A percentile compares a stretch with the other conserved stretches of the same genome.
Evolutionary conservation across 2,329 filamentous ascomycete species (phyloP).

Genomic region (Chaetomium olivaceum): DNA sequence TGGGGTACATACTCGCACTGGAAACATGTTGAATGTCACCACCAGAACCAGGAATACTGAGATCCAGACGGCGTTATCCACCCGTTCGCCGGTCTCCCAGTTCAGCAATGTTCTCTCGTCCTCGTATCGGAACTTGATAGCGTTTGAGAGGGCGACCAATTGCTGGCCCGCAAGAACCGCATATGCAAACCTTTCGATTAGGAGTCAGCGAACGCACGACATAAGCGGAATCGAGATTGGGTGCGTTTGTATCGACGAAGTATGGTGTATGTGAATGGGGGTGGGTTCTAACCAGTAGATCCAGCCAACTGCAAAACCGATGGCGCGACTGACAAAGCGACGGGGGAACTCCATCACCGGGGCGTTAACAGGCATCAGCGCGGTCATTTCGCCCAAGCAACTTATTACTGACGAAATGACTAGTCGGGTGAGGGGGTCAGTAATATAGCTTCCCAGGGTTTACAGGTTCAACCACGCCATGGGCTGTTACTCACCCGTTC

Average conservation of each 20-base stretch:
- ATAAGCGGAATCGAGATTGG: neutral
- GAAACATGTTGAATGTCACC: slow-evolving; percentile 40
- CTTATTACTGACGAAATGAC: slow-evolving; percentile 47
- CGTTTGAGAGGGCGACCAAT: slow-evolving; percentile 40
- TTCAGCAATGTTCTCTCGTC: slow-evolving; percentile 39
- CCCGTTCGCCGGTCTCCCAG: slow-evolving; percentile 39
- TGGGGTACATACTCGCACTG: slow-evolving; percentile 38
- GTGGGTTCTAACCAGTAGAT: slow-evolving; percentile 39
- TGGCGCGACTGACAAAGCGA: slow-evolving; percentile 40
- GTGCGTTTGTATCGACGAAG: too few relatives aligned
- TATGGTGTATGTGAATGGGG: too few relatives aligned
- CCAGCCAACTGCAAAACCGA: slow-evolving; percentile 44
- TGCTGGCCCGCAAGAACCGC: slow-evolving; percentile 41
- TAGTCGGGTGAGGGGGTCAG: neutral
- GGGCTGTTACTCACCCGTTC: slow-evolving; percentile 33
- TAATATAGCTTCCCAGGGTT: neutral
- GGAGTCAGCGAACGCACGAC: neutral
- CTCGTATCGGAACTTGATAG: slow-evolving; percentile 42
- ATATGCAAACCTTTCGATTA: slow-evolving; percentile 40
- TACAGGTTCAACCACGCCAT: neutral
- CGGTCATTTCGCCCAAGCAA: slow-evolving; percentile 45
- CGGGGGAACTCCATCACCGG: slow-evolving; percentile 44
- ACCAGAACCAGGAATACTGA: slow-evolving; percentile 41
- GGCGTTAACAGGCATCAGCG: slow-evolving; percentile 44
- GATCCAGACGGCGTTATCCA: slow-evolving; percentile 44